These are phyloP conservation scores for Scheffersomyces titani DNA, from an alignment of 1,139 yeast genomes.

Conservation along the genomic window DNA sequence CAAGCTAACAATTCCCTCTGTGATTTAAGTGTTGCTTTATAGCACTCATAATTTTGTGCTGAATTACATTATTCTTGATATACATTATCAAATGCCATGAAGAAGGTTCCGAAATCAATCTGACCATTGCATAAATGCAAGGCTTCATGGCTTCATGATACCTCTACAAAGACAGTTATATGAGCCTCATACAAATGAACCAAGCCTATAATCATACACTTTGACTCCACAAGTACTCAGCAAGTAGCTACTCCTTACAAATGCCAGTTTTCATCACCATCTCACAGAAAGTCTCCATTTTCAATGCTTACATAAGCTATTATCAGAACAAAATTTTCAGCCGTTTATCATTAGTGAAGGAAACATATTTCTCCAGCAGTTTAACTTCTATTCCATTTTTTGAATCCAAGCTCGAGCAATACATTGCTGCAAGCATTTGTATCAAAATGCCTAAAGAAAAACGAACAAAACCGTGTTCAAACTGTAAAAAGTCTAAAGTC, in stretches of 20 bases:
- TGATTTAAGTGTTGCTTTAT: too few relatives aligned
- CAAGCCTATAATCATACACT: neutral
- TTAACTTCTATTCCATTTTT: neutral
- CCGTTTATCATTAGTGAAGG: neutral
- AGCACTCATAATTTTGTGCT: too few relatives aligned
- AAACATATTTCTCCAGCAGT: neutral
- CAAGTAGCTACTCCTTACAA: neutral
- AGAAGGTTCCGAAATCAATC: too few relatives aligned
- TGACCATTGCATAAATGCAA: too few relatives aligned
- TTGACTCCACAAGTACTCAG: neutral
- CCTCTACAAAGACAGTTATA: too few relatives aligned
- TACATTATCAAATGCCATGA: too few relatives aligned
- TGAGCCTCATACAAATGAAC: neutral
- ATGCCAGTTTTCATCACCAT: neutral
- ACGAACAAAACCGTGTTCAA: slow-evolving; percentile 61
- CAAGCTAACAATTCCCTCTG: too few relatives aligned
- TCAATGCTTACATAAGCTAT: neutral
- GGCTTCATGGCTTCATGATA: too few relatives aligned
- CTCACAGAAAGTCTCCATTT: neutral
- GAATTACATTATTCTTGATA: too few relatives aligned
- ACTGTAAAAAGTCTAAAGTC: slow-evolving; percentile 65
- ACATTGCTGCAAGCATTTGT: neutral
- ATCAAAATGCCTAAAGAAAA: slow-evolving; percentile 40
- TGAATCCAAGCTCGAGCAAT: neutral
- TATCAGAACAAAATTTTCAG: neutral